Percentiles rank a stretch among this genome's conserved stretches.
Conservation (phyloP, 257 asterid species). For the Rubia yunnanensis region DNA sequence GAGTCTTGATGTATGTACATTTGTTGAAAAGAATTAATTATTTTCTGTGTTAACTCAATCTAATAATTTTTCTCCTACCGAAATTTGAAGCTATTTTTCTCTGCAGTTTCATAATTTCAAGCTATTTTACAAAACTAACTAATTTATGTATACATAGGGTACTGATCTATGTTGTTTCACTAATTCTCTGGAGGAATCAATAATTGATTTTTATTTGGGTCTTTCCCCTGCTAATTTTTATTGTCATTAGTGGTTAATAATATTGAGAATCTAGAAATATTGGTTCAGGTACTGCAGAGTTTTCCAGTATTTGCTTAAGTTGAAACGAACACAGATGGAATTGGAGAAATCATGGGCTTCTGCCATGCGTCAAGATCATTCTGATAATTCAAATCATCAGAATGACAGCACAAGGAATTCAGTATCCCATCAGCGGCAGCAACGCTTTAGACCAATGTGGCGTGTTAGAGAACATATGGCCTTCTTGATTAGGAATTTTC, state of each 20-base stretch:
- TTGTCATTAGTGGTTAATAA: conserved; percentile 17
- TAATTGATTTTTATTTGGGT: neutral
- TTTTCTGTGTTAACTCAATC: neutral
- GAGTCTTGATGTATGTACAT: conserved; percentile 24
- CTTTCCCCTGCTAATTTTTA: neutral
- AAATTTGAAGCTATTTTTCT: neutral
- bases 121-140: neutral
- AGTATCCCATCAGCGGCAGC: conserved; percentile 62
- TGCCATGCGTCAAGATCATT: conserved; percentile 90
- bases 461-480: conserved; percentile 98
- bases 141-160: neutral
- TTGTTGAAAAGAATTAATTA: neutral
- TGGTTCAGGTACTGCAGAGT: conserved; percentile 74
- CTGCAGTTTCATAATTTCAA: neutral
- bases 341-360: conserved; percentile 97
- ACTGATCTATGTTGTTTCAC: neutral
- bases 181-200: neutral
- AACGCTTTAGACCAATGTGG: conserved; percentile 87
- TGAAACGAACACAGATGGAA: conserved; percentile 95
- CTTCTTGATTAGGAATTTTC: conserved; percentile 90
- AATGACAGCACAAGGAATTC: conserved; percentile 35
- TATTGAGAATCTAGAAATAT: conserved; percentile 6
- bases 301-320: conserved; percentile 84
- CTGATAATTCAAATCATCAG: conserved; percentile 58
- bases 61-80: neutral